These are phyloP conservation scores for Pseudomonodictys pantanalensis DNA, from an alignment of 495 filamentous ascomycete species.

Conservation along the genomic window DNA sequence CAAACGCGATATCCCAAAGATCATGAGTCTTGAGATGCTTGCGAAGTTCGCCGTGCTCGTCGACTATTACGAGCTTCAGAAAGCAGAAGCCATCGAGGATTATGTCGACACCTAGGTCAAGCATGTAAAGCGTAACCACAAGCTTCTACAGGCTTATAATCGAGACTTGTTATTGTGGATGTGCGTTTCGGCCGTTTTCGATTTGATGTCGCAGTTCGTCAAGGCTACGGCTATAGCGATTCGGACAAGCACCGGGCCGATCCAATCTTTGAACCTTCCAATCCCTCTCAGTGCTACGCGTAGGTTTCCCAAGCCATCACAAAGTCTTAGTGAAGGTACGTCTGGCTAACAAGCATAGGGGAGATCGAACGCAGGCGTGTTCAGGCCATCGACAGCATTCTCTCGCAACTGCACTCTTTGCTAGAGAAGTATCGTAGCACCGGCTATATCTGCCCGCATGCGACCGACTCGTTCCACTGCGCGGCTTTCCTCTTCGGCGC, in stretches of 20 bases:
- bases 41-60: conserved; percentile 51
- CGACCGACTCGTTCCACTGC: conserved; percentile 6
- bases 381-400: conserved; percentile 1
- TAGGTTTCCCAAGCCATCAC: neutral
- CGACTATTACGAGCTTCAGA: conserved; percentile 51
- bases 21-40: conserved; percentile 47
- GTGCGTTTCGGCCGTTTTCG: conserved; percentile 43
- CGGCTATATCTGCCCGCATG: conserved; percentile 1
- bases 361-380: conserved; percentile 6
- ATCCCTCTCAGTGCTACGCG: neutral
- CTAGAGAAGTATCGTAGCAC: neutral
- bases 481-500: conserved; percentile 16
- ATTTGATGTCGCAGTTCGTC: conserved; percentile 15
- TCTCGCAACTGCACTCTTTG: conserved; percentile 3
- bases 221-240: conserved; percentile 10
- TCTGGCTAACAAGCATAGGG: conserved; percentile 2
- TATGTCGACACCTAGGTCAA: conserved; percentile 49
- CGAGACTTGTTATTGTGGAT: conserved; percentile 43
- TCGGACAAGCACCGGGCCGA: neutral
- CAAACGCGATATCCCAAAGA: conserved; percentile 42
- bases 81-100: conserved; percentile 39
- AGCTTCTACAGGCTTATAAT: conserved; percentile 20
- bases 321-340: neutral
- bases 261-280: conserved; percentile 15
- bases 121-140: conserved; percentile 12